A percentile compares a stretch with the other conserved stretches of the same genome.
phyloP scores from a whole-genome alignment of 345 rosid genomes.

The Boechera retrofracta region DNA sequence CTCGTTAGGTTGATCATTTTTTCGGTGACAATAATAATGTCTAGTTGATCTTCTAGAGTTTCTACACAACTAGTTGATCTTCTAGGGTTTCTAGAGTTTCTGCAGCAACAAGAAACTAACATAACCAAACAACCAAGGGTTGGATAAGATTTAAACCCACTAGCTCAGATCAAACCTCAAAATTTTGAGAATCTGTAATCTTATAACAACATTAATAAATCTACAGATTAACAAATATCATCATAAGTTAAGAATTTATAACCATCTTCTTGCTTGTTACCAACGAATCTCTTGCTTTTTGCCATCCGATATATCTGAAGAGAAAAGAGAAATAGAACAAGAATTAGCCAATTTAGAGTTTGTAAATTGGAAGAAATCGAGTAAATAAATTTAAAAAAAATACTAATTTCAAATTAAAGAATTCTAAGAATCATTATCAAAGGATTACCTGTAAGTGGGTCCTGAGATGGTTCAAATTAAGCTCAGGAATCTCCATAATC shows the following conservation, averaged over 20 bases:
- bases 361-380: neutral
- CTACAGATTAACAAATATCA: neutral
- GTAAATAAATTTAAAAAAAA: no score
- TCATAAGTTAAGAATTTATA: slow-evolving; percentile 2
- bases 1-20: neutral
- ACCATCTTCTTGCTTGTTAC: slow-evolving; percentile 35
- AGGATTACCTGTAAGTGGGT: slow-evolving; percentile 78
- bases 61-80: neutral
- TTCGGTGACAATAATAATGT: neutral
- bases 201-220: neutral
- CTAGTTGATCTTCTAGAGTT: neutral
- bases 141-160: neutral
- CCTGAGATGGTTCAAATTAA: slow-evolving; percentile 81
- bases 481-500: slow-evolving; percentile 79
- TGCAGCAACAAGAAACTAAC: neutral
- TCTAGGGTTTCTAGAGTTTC: neutral
- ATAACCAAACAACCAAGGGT: neutral
- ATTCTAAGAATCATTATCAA: no score
- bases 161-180: neutral
- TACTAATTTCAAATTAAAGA: no score
- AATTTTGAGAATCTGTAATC: neutral
- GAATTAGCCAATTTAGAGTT: slow-evolving; percentile 5
- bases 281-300: slow-evolving; percentile 56
- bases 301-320: slow-evolving; percentile 90
- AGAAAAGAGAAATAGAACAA: slow-evolving; percentile 18